Percentiles rank a stretch among this genome's conserved stretches.
Conservation (phyloP, 179 eudicot genomes). For the Nepenthes alata region DNA sequence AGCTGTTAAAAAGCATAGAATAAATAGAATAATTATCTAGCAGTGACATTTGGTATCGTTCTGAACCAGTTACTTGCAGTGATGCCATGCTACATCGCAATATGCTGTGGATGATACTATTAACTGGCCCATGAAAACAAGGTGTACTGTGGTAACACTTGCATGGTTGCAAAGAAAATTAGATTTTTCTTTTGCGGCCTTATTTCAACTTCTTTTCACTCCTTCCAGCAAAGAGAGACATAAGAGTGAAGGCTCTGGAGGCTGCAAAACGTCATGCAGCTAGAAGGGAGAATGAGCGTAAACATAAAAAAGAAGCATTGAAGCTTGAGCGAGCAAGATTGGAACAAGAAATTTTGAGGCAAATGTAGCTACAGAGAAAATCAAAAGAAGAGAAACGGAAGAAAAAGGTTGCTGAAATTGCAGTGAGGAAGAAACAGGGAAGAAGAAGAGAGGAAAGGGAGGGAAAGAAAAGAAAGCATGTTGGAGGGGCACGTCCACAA, state of each 20-base stretch:
- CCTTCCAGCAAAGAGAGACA: constrained; percentile 63
- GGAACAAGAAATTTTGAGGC: constrained; percentile 59
- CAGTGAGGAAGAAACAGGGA: constrained; percentile 53
- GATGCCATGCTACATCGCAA: too few relatives aligned
- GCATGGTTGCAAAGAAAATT: too few relatives aligned
- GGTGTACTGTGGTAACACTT: too few relatives aligned
- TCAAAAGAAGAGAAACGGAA: constrained; percentile 56
- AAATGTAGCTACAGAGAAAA: constrained; percentile 52
- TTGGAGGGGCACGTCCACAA: constrained; percentile 47
- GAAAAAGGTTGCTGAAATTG: constrained; percentile 64
- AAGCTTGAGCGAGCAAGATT: constrained; percentile 60
- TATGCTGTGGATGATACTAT: too few relatives aligned
- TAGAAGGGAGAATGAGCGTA: constrained; percentile 64
- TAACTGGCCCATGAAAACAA: too few relatives aligned
- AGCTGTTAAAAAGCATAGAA: too few relatives aligned
- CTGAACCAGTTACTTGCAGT: too few relatives aligned
- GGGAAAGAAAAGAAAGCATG: constrained; percentile 57
- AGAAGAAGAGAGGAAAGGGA: constrained; percentile 79
- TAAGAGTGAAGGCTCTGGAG: constrained; percentile 86
- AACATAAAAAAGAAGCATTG: constrained; percentile 70
- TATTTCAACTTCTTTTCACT: not conserved
- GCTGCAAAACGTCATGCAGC: constrained; percentile 77
- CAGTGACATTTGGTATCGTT: too few relatives aligned
- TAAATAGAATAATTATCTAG: too few relatives aligned
- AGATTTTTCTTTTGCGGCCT: not conserved